A percentile compares a stretch with the other conserved stretches of the same genome.
Conservation (phyloP, 306 rosid species). For the Dryas octopetala region DNA sequence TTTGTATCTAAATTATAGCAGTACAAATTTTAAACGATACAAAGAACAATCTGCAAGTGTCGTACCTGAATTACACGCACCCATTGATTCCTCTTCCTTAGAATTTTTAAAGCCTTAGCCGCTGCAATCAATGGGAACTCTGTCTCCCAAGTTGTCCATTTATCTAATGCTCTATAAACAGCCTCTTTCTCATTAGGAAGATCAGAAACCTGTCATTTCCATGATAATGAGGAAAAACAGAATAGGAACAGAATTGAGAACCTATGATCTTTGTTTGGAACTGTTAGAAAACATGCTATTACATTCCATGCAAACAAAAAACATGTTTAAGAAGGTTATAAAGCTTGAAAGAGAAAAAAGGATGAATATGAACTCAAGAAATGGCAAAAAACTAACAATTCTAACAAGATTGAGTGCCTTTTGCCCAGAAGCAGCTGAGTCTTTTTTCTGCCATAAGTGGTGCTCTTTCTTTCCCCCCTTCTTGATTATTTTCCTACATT, state of each 20-base stretch:
- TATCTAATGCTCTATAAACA: conserved; percentile 86
- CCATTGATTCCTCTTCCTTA: conserved; percentile 71
- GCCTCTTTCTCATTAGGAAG: conserved; percentile 86
- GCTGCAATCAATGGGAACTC: conserved; percentile 90
- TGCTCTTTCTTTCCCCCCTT: conserved; percentile 49
- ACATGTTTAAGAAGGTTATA: background rate
- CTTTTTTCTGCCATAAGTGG: conserved; percentile 82
- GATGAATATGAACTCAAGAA: conserved; percentile 3
- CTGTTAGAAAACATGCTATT: background rate
- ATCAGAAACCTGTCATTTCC: conserved; percentile 51
- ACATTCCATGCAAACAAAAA: background rate
- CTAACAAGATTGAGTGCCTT: conserved; percentile 78
- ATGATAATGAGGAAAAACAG: conserved; percentile 8
- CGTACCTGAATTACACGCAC: conserved; percentile 73
- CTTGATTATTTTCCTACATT: conserved; percentile 59
- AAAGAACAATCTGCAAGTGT: background rate
- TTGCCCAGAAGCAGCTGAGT: conserved; percentile 80
- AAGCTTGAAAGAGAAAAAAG: conserved; percentile 13
- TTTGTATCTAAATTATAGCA: background rate
- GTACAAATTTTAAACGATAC: background rate
- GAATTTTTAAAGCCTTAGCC: conserved; percentile 72
- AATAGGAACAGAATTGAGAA: conserved; percentile 6
- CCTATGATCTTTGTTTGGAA: background rate
- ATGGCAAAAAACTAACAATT: conserved; percentile 45
- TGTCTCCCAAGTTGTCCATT: conserved; percentile 94